Base-by-base conservation (phyloP, 2,329 filamentous ascomycete species). In the Colletotrichum falcatum region DNA sequence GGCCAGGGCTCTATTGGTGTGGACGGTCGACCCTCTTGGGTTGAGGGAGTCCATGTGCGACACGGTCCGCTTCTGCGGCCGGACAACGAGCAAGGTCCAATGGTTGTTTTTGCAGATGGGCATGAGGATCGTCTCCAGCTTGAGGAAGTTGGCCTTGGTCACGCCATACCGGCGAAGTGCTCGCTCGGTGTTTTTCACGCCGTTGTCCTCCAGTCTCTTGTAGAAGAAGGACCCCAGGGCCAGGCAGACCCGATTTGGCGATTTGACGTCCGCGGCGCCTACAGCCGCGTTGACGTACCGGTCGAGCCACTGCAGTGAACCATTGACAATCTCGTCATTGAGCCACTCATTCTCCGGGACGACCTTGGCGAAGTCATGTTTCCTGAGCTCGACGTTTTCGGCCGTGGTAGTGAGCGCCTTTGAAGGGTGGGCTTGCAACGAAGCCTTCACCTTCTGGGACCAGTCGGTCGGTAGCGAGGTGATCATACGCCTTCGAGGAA, bases 301-400 rank as follows among this genome's bases (percentile, higher is more conserved):
- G 58, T 90, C 89, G 18, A 94, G 81, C 76, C 89, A 87, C 35
- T 85, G 80, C 33, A 94, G 83, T 58, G 88, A 88, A 18, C 88
- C 88, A 74, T 94, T 93, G 74, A 95, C 88, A 61, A 92, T 88
- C 74, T 93, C 90, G 77, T 95, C 93, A 73, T 95, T 94, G 8
- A 95, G 85, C 92, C 92, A 95, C 35, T 83, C 84, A 0, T 80
- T 83, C 11, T 82, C 78, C 23, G 83, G 82, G 20, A 91, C 83
- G 9, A 94, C 80, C 56, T 86, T 91, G n/a, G 81, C 82, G 74
- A 94, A 91, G 76, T 93, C 91, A 62, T 88, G 87, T 2, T 82
- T 77, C 1, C 77, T 82, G 28, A 76, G 67, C 3, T 70, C 58
- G 2, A 70, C 68, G 14, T 69, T 67, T 8, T 73, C 66, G 23